Conservation (phyloP, 164 flowering plant species). For the Echeveria elegans region DNA sequence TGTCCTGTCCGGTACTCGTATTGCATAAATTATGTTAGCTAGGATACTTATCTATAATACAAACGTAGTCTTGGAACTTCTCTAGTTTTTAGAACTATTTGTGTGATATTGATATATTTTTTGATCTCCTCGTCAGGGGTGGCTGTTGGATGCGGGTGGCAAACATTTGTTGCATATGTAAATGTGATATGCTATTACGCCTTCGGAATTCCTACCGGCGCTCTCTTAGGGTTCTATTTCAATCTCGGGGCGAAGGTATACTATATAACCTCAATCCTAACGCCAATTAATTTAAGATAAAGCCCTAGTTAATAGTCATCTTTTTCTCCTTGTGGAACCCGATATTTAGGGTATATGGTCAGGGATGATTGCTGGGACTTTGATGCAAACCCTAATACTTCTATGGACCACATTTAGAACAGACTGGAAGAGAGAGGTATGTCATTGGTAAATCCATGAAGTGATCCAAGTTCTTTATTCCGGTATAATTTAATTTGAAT, state of each 20-base stretch:
- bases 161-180: constrained; percentile 51
- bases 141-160: constrained; percentile 74
- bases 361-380: constrained; percentile 59
- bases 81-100: not conserved
- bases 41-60: too few relatives aligned
- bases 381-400: constrained; percentile 46
- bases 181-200: constrained; percentile 51
- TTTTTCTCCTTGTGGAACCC: not conserved
- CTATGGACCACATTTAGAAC: constrained; percentile 46
- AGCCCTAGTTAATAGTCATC: too few relatives aligned
- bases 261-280: not conserved
- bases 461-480: too few relatives aligned
- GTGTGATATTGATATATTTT: not conserved
- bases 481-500: too few relatives aligned
- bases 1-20: constrained; percentile 58
- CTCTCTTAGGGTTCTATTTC: constrained; percentile 47
- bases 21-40: too few relatives aligned
- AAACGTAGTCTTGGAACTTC: too few relatives aligned
- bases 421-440: constrained; percentile 56
- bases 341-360: constrained; percentile 50
- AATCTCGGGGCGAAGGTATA: constrained; percentile 41
- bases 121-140: constrained; percentile 30
- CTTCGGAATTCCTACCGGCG: constrained; percentile 50
- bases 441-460: not conserved
- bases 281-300: not conserved